Base-by-base conservation (phyloP, 805 yeast genomes). In the Candida endomychidarum region DNA sequence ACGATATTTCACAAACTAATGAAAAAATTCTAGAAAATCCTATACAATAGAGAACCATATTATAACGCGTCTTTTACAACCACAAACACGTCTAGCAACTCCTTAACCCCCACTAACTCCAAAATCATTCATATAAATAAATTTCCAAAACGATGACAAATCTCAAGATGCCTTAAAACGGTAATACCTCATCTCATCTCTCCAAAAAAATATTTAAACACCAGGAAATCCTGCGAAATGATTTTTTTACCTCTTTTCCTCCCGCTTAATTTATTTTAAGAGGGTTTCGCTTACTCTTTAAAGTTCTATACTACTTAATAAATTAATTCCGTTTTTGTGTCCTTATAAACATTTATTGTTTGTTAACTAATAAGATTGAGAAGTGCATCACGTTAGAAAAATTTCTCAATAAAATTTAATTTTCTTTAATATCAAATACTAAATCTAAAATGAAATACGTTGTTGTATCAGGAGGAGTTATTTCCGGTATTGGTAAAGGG, bases 401-500 rank as follows among this genome's bases (percentile, higher is more conserved):
- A 23, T 20, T 37, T 12, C 34, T 29, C 33, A 29, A 15, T 27
- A n/a, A n/a, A n/a, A n/a, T n/a, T n/a, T 3, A 27, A 12, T 32
- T 22, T 32, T 32, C 22, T 32, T 12, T 28, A 8, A 17, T 8
- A 28, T 15, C 14, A 5, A n/a, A 7, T 10, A 20, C 22, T 20
- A 5, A 20, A 20, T 24, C 4, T 2, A 67, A 41, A 41, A 91
- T 93, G 98, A 93, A 93, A 70, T 93, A 89, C 96, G 98, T 93
- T 57, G 95, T 93, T 57, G 99, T 93, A 34, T 90, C 98, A 44
- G 99, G 99, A 65, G 99, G 99, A 78, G 99, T 93, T 55, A 93
- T 93, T 54, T 86, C 96, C 56, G 99, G 99, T 70, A 93, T 93
- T 62, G 99, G 99, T 64, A 93, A 93, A 65, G 99, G 99, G 66